phyloP scores from a whole-genome alignment of 257 asterid species.

The Nicotiana noctiflora region DNA sequence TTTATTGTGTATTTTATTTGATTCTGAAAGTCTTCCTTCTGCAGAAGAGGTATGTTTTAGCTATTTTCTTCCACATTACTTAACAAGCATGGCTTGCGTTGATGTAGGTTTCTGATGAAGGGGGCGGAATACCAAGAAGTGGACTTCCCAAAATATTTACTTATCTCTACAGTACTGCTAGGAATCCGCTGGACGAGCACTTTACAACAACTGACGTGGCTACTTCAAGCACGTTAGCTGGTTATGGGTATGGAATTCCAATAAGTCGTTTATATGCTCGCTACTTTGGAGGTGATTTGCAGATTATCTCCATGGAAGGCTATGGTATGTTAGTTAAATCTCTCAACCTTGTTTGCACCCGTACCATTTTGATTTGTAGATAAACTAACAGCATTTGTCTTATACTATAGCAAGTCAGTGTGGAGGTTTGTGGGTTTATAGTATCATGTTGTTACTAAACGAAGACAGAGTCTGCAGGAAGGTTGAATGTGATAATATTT shows the following conservation, averaged over 20 bases:
- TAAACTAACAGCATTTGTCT: too few relatives aligned
- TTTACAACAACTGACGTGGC: slow-evolving; percentile 43
- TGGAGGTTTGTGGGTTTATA: too few relatives aligned
- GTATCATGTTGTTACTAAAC: too few relatives aligned
- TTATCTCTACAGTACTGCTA: slow-evolving; percentile 87
- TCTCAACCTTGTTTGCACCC: background rate
- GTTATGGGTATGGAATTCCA: slow-evolving; percentile 92
- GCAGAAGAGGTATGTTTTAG: background rate
- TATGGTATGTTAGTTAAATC: slow-evolving; percentile 45
- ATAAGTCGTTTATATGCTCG: slow-evolving; percentile 88
- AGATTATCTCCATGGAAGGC: slow-evolving; percentile 96
- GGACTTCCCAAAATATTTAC: slow-evolving; percentile 85
- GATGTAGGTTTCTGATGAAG: slow-evolving; percentile 84
- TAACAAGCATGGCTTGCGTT: background rate
- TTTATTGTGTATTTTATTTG: background rate
- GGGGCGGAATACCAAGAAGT: slow-evolving; percentile 93
- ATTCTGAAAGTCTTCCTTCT: background rate
- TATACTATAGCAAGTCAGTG: too few relatives aligned
- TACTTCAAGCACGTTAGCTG: slow-evolving; percentile 73
- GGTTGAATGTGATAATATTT: too few relatives aligned
- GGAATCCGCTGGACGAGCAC: slow-evolving; percentile 62
- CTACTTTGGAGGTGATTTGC: slow-evolving; percentile 93
- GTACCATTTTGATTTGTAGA: background rate
- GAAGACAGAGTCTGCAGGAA: too few relatives aligned
- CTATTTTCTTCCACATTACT: background rate